Evolutionary conservation across 208 protist genomes (phyloP).

Genomic region (Trypanosomatidae sp.): DNA sequence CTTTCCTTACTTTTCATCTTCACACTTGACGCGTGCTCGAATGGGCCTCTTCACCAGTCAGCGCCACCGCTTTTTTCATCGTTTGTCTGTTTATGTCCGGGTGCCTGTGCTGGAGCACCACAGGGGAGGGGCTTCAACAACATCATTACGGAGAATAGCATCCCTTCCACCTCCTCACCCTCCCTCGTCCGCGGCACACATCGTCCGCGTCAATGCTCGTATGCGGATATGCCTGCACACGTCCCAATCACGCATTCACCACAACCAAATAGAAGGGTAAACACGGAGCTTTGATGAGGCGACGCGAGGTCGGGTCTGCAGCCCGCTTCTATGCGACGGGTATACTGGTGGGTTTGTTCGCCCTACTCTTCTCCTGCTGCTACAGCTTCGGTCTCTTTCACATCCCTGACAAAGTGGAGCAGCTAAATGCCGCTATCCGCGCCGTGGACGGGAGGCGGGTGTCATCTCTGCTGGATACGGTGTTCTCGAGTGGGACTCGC

Average conservation of each 20-base stretch:
- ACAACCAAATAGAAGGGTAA: neutral
- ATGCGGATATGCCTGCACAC: neutral
- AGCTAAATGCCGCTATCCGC: slow-evolving; percentile 25
- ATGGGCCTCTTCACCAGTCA: neutral
- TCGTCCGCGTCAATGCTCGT: neutral
- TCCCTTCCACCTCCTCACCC: neutral
- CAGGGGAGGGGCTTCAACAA: neutral
- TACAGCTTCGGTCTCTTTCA: slow-evolving; percentile 8
- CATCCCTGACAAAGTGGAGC: neutral
- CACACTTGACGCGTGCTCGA: neutral
- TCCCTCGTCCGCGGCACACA: neutral
- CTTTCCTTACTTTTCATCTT: neutral
- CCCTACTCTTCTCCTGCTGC: slow-evolving; percentile 11
- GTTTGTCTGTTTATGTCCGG: neutral
- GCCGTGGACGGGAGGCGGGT: slow-evolving; percentile 12
- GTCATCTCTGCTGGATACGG: neutral
- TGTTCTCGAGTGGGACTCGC: slow-evolving; percentile 1
- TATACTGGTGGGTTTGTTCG: slow-evolving; percentile 16
- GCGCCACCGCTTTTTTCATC: neutral
- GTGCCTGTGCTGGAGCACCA: neutral
- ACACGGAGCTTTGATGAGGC: neutral
- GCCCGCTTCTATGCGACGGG: slow-evolving; percentile 16
- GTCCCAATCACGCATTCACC: neutral
- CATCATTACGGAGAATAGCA: neutral
- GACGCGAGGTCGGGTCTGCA: neutral